phyloP scores from a whole-genome alignment of 176 grass and related monocot species.

The Zizania latifolia region DNA sequence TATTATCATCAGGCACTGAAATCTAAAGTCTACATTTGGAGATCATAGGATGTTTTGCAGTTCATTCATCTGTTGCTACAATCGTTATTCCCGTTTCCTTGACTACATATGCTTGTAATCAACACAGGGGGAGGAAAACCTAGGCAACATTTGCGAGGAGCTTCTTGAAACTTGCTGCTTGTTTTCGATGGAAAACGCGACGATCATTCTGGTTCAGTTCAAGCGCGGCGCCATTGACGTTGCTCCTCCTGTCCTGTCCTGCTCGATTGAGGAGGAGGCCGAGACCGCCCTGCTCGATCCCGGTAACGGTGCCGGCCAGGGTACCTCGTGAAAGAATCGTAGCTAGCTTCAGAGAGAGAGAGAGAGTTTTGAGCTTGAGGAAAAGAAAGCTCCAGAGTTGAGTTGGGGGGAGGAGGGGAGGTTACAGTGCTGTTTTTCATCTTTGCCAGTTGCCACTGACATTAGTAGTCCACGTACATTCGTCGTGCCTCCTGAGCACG shows the following conservation, averaged over 20 bases:
- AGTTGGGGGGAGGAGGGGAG: no score
- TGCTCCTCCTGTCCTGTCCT: neutral
- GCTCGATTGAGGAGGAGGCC: neutral
- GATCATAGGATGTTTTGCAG: neutral
- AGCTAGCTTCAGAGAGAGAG: neutral
- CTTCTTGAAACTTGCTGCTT: neutral
- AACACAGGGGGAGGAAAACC: constrained; percentile 4
- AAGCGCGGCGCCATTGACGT: neutral
- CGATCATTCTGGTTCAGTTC: constrained; percentile 17
- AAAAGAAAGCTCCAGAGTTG: neutral
- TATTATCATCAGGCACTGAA: neutral
- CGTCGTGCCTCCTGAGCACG: neutral
- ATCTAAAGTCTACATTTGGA: neutral
- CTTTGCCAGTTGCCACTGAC: no score
- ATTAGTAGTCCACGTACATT: neutral
- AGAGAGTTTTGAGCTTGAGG: neutral
- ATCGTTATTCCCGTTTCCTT: neutral
- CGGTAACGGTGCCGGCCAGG: no score
- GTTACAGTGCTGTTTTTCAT: neutral
- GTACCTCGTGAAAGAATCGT: neutral
- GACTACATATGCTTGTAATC: neutral
- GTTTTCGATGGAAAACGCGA: neutral
- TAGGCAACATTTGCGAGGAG: neutral
- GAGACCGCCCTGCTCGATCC: no score
- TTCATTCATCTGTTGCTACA: neutral